These are phyloP conservation scores for Camptophora hylomeconis DNA, from an alignment of 2,329 filamentous ascomycete genomes.

Conservation along the genomic window DNA sequence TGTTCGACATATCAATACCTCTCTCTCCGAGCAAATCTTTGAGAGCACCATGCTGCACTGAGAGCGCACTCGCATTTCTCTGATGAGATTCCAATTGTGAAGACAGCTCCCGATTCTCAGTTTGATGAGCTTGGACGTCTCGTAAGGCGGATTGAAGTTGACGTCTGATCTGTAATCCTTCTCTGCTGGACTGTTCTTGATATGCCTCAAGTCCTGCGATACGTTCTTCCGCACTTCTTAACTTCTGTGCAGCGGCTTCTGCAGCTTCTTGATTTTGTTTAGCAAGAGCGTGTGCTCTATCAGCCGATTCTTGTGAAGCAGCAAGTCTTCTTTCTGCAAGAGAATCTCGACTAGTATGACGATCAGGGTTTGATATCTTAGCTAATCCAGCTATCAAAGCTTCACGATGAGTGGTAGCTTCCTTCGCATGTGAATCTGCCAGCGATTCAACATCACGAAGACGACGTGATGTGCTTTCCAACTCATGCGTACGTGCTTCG, in stretches of 20 bases:
- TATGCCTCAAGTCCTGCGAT: constrained; percentile 95
- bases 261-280: constrained; percentile 83
- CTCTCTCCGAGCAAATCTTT: constrained; percentile 87
- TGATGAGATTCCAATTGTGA: constrained; percentile 74
- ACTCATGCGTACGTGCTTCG: constrained; percentile 64
- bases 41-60: constrained; percentile 81
- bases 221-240: constrained; percentile 85
- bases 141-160: constrained; percentile 76
- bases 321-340: constrained; percentile 43
- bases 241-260: constrained; percentile 72
- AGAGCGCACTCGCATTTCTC: constrained; percentile 84
- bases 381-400: constrained; percentile 74
- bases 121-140: constrained; percentile 70
- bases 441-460: constrained; percentile 78
- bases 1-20: constrained; percentile 65
- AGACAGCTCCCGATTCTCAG: constrained; percentile 69
- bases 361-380: constrained; percentile 44
- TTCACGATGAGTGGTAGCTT: constrained; percentile 72
- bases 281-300: constrained; percentile 63
- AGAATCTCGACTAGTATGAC: constrained; percentile 35
- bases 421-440: constrained; percentile 72
- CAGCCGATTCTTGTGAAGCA: constrained; percentile 68
- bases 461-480: constrained; percentile 60
- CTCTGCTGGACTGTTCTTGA: constrained; percentile 90
- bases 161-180: constrained; percentile 77